Evolutionary conservation across 225 moss, liverwort and hornwort genomes (phyloP).

Genomic region (Climacium dendroides): DNA sequence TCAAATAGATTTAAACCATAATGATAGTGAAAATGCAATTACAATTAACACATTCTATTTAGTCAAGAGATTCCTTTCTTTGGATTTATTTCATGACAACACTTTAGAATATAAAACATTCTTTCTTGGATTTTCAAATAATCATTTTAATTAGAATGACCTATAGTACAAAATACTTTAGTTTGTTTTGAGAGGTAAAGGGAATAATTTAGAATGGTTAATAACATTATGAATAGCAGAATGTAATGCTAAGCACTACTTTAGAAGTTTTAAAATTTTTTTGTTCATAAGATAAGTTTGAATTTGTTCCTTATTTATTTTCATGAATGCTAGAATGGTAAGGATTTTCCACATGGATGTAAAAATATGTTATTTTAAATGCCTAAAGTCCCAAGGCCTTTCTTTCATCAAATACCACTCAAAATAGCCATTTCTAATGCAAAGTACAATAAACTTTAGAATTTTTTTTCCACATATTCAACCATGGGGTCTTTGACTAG

Average conservation of each 20-base stretch:
- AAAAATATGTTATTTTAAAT: neutral
- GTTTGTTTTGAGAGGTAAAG: neutral
- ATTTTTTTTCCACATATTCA: too few relatives aligned
- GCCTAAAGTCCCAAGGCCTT: too few relatives aligned
- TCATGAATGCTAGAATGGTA: neutral
- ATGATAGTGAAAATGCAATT: neutral
- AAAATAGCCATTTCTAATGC: too few relatives aligned
- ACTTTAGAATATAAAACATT: fast-evolving
- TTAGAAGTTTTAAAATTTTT: neutral
- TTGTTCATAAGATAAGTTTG: neutral
- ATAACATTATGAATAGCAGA: neutral
- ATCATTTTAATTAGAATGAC: too few relatives aligned
- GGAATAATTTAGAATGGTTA: neutral
- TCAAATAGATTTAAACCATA: neutral
- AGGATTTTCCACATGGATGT: neutral
- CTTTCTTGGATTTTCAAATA: fast-evolving
- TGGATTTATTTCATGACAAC: neutral
- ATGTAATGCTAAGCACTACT: neutral
- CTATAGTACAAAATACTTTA: too few relatives aligned
- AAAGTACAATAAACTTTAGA: too few relatives aligned
- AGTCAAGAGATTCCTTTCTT: neutral
- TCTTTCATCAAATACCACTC: too few relatives aligned
- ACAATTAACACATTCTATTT: neutral
- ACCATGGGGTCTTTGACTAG: too few relatives aligned
- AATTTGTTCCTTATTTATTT: neutral